These are phyloP conservation scores for Vaccinium macrocarpon DNA, from an alignment of 148 eudicot species.

Conservation along the genomic window DNA sequence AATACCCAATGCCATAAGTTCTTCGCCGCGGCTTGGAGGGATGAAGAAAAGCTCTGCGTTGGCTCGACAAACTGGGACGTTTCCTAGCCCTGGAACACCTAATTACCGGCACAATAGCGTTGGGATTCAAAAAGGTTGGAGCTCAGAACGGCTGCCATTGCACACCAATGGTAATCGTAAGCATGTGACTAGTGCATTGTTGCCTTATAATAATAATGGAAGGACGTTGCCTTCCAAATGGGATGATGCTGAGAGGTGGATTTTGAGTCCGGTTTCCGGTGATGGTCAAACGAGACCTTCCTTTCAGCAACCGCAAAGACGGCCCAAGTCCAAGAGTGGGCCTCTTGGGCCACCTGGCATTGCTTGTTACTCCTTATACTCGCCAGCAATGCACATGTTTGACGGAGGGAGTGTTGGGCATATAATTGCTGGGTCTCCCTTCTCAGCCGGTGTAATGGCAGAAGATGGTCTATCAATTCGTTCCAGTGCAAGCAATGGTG, in stretches of 20 bases:
- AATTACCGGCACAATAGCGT: conserved; percentile 48
- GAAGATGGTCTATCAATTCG: conserved; percentile 50
- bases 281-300: conserved; percentile 54
- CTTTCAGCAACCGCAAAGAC: conserved; percentile 52
- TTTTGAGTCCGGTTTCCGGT: conserved; percentile 69
- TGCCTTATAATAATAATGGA: conserved; percentile 53
- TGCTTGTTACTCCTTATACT: conserved; percentile 59
- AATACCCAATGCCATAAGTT: conserved; percentile 33
- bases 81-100: conserved; percentile 85
- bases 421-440: conserved; percentile 54
- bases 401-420: conserved; percentile 48
- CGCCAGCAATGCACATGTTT: conserved; percentile 57
- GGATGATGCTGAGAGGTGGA: conserved; percentile 99
- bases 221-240: conserved; percentile 90
- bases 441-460: conserved; percentile 53
- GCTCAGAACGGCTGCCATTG: conserved; percentile 80
- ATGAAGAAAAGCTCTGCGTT: conserved; percentile 51
- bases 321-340: conserved; percentile 90
- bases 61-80: conserved; percentile 39
- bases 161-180: conserved; percentile 47
- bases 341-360: conserved; percentile 84
- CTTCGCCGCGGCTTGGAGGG: conserved; percentile 60
- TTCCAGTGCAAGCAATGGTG: conserved; percentile 25
- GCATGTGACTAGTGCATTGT: conserved; percentile 47
- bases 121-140: conserved; percentile 74